Base-by-base conservation (phyloP, 2,329 filamentous ascomycete genomes). In the Phaeosphaeria sp. region DNA sequence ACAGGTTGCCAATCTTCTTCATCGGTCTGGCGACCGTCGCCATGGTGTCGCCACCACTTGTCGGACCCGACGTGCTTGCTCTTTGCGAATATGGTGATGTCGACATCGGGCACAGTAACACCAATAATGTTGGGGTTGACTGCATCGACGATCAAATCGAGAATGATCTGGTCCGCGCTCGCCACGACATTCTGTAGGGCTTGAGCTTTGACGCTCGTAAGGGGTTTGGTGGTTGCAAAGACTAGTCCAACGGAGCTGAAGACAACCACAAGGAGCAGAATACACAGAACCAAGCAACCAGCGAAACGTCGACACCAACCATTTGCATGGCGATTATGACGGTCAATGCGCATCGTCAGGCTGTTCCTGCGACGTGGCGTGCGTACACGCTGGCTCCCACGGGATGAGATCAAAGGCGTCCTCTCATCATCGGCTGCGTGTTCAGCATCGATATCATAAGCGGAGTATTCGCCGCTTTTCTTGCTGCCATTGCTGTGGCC, bases 21-120 rank as follows among this genome's bases (percentile, higher is more conserved):
- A 21, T 66, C 51, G 25, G 70, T 58, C 15, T 66, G 59, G 7
- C 49, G 51, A 13, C 61, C 63, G 7, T 67, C 63, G 8, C 69
- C 71, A 52, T 79, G 76, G 25, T 79, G 74, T 6, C 75, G 73
- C 77, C 77, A 79, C 75, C 73, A 79, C 44, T 64, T 70, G 55
- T 85, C 83, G 11, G 81, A 82, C n/a, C 91, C 91, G 13, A 94
- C 91, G 73, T 94, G 91, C 59, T 91, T 92, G 58, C 93, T 97
- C 78, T 96, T 97, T 27, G 95, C 95, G 77, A 98, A 98, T 30
- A 99, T 86, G 70, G 96, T 93, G 56, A 98, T 84, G 74, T 98
- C 93, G 72, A 96, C 90, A 47, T 93, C 89, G 62, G 91, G 89
- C 39, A 99, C 87, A 2, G 90, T 90, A 43, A 99, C 90, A 1